A percentile compares a stretch with the other conserved stretches of the same genome.
Evolutionary conservation across 306 rosid genomes (phyloP).

Genomic region (Astragalus membranaceus): DNA sequence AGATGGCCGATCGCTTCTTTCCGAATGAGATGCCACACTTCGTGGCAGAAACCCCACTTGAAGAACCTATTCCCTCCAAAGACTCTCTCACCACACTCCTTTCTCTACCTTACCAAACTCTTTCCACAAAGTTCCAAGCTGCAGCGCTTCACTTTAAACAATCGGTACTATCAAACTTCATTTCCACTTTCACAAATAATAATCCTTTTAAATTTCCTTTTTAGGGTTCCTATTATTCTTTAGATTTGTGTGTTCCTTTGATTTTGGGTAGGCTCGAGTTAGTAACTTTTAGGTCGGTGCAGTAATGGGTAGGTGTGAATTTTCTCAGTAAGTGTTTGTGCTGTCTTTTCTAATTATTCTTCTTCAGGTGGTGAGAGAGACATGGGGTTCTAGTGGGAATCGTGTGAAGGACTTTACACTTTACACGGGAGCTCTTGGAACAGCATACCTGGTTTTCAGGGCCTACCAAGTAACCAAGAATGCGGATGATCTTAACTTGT

Average conservation of each 20-base stretch:
- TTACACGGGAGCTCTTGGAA: conserved; percentile 78
- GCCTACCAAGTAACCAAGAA: conserved; percentile 56
- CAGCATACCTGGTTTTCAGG: conserved; percentile 61
- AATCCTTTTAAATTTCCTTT: no score
- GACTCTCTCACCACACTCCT: conserved; percentile 44
- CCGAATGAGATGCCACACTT: conserved; percentile 57
- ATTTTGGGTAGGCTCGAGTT: conserved; percentile 17
- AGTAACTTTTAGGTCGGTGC: background rate
- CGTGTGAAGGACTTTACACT: conserved; percentile 54
- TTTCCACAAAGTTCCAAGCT: conserved; percentile 28
- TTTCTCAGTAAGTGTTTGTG: conserved; percentile 12
- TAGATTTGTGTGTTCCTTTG: background rate
- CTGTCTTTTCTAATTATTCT: background rate
- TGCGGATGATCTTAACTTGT: conserved; percentile 52
- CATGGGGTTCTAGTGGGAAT: conserved; percentile 54
- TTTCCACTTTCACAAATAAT: background rate
- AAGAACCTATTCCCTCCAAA: background rate
- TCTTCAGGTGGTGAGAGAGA: conserved; percentile 67
- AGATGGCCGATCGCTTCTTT: conserved; percentile 68
- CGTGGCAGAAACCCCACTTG: conserved; percentile 31
- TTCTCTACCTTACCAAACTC: conserved; percentile 43
- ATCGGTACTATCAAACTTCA: conserved; percentile 34
- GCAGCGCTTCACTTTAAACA: conserved; percentile 55
- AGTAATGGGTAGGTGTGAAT: conserved; percentile 2
- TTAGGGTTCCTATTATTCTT: background rate